Conservation (phyloP, 805 yeast genomes). For the Metschnikowia henanensis region DNA sequence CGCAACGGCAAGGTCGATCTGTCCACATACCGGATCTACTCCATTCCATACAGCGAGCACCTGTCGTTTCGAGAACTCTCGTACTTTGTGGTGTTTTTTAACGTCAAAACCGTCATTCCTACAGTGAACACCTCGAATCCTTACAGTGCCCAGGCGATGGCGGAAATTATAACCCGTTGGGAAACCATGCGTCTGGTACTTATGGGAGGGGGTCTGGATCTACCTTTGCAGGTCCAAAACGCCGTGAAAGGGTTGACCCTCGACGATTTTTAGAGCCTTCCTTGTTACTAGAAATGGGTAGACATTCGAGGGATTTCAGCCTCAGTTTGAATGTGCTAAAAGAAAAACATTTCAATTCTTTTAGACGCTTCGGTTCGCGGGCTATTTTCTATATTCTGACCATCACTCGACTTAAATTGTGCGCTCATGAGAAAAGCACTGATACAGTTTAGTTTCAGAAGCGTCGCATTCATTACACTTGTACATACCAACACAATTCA, state of each 20-base stretch:
- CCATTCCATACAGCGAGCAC: slow-evolving; percentile 92
- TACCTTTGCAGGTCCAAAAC: slow-evolving; percentile 3
- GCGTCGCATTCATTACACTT: no score
- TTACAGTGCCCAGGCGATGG: slow-evolving; percentile 29
- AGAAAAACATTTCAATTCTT: no score
- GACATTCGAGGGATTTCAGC: background rate
- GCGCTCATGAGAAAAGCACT: no score
- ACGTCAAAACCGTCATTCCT: slow-evolving; percentile 61
- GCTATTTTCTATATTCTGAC: no score
- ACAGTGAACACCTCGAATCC: slow-evolving; percentile 60
- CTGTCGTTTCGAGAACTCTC: slow-evolving; percentile 83
- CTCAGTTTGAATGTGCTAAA: no score
- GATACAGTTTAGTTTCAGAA: no score
- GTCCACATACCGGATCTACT: slow-evolving; percentile 45
- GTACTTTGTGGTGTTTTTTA: slow-evolving; percentile 55
- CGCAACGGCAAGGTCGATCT: slow-evolving; percentile 21
- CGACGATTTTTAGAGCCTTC: slow-evolving; percentile 16
- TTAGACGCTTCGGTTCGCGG: no score
- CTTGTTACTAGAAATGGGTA: background rate
- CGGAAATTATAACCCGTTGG: slow-evolving; percentile 34
- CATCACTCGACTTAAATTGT: no score
- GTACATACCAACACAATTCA: no score
- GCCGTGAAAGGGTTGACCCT: slow-evolving; percentile 15
- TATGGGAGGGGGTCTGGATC: background rate
- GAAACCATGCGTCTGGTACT: slow-evolving; percentile 14